These are phyloP conservation scores for Tuber indicum DNA, from an alignment of 495 filamentous ascomycete genomes.

Conservation along the genomic window DNA sequence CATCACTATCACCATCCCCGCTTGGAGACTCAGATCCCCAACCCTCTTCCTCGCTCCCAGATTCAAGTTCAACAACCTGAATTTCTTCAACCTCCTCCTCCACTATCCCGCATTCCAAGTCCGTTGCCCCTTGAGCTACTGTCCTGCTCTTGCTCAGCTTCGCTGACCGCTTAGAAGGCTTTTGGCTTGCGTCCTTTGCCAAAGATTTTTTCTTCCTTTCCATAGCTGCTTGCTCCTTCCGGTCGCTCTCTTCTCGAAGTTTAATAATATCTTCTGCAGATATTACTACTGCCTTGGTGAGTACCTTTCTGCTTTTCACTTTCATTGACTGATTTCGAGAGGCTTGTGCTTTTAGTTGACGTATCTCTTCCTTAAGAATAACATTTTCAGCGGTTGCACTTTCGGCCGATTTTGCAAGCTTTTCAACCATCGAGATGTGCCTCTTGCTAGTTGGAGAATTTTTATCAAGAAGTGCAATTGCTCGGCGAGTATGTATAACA, in stretches of 20 bases:
- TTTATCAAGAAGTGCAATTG: neutral
- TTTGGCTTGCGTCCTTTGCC: too few species aligned
- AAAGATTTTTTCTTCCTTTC: neutral
- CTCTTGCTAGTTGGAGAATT: neutral
- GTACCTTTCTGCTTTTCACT: slow-evolving; percentile 1
- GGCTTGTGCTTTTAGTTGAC: neutral
- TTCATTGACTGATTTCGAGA: neutral
- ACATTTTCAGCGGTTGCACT: slow-evolving; percentile 6
- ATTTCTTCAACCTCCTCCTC: too few species aligned
- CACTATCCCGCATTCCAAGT: too few species aligned
- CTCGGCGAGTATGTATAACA: neutral
- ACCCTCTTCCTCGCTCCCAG: too few species aligned
- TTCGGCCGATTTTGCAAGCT: neutral
- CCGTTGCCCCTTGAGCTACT: too few species aligned
- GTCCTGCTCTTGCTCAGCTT: too few species aligned
- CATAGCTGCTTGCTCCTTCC: neutral
- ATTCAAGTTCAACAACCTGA: too few species aligned
- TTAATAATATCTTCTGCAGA: too few species aligned
- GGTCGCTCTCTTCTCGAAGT: neutral
- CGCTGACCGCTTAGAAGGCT: too few species aligned
- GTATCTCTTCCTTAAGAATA: neutral
- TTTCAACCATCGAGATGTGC: neutral
- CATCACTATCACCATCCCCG: too few species aligned
- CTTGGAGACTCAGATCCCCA: too few species aligned
- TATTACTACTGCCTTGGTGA: neutral